Base-by-base conservation (phyloP, 2,329 filamentous ascomycete species). In the Aspergillus floridensis region DNA sequence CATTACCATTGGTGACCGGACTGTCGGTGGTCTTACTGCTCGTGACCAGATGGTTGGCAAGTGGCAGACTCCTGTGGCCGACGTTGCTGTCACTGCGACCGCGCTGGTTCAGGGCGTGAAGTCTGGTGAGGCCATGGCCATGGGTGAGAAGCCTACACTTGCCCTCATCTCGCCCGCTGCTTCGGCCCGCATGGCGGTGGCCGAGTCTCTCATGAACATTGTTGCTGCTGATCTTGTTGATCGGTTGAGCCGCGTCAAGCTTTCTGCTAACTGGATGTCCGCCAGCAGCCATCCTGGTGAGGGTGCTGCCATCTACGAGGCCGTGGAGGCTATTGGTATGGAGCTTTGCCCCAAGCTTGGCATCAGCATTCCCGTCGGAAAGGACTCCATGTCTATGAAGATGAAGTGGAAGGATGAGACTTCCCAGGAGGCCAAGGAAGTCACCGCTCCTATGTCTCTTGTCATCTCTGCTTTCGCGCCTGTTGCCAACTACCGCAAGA, bases 321-420 rank as follows among this genome's bases (percentile, higher is more conserved):
- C 93, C 31, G 95, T 97, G 2, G 86, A 96, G 72, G 92, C 93
- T 10, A 92, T 97, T 59, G 93, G 93, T 52, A 89, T 96, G 86
- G 90, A 96, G 51, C 82, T 99, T 8, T 99, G 95, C 76, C 92
- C 92, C 2, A 83, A 90, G 68, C 83, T 98, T n/a, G 92, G 91
- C 35, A 87, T 99, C 62, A 92, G 90, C 59, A 98, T 99, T 60
- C 95, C 95, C 4, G 95, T 98, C 8, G 95, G 95, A 57, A 98
- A 99, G 78, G 95, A 99, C 75, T 98, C 93, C 0, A 96, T 96
- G 77, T 97, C 93, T 2, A 98, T 99, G 95, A 97, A 97, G 82
- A 93, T 96, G 70, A 92, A 92, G 58, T 98, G 95, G 95, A 89
- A 87, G 71, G 90, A 93, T 66, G 80, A 81, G 62, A 80, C 84